Conservation (phyloP, 768 basidiomycete genomes). For the Mrakia hoshinonis region DNA sequence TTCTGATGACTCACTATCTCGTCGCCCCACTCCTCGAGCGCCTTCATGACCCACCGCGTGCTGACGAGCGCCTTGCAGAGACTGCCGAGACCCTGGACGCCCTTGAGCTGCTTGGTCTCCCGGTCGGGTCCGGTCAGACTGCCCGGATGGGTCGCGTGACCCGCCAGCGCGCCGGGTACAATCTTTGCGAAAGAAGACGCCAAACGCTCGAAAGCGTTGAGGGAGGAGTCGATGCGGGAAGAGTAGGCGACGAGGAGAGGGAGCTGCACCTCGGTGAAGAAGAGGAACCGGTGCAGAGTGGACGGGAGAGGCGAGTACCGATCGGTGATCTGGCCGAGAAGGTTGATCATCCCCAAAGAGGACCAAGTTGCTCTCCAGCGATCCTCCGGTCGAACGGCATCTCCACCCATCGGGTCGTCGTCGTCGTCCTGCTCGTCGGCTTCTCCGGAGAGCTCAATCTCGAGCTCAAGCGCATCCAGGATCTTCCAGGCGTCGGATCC, state of each 20-base stretch:
- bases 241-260: constrained; percentile 73
- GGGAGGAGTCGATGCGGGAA: constrained; percentile 64
- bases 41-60: constrained; percentile 59
- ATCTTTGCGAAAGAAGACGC: constrained; percentile 79
- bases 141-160: constrained; percentile 43
- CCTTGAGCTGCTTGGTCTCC: constrained; percentile 61
- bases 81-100: constrained; percentile 71
- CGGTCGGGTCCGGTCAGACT: constrained; percentile 47
- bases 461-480: constrained; percentile 35
- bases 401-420: constrained; percentile 27
- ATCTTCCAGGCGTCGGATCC: constrained; percentile 79
- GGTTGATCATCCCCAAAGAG: constrained; percentile 71
- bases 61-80: constrained; percentile 80
- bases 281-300: constrained; percentile 66
- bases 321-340: constrained; percentile 93
- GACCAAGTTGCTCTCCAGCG: constrained; percentile 56
- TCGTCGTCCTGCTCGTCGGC: constrained; percentile 49
- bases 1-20: constrained; percentile 57
- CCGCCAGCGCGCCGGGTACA: constrained; percentile 76
- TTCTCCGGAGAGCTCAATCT: constrained; percentile 15
- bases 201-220: constrained; percentile 89
- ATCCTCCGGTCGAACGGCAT: constrained; percentile 39
- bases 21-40: constrained; percentile 77
- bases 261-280: constrained; percentile 74
- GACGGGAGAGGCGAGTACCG: constrained; percentile 83